phyloP scores from a whole-genome alignment of 23 red algal species.

The Gracilariopsis chorda region DNA sequence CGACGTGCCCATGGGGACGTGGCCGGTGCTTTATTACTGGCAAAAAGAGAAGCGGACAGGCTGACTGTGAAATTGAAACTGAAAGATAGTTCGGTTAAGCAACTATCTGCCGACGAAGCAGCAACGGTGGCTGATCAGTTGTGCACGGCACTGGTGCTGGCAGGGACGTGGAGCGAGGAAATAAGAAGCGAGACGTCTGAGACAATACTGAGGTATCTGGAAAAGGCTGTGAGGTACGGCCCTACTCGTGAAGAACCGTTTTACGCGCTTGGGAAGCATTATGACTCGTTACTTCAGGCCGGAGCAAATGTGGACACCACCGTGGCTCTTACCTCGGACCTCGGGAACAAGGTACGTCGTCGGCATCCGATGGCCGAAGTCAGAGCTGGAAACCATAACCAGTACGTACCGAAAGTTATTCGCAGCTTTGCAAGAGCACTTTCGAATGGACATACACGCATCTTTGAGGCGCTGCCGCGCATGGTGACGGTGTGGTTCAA shows the following conservation, averaged over 20 bases:
- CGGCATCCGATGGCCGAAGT: neutral
- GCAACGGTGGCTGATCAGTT: neutral
- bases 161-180: slow-evolving; percentile 62
- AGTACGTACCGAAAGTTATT: slow-evolving; percentile 53
- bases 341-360: neutral
- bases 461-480: slow-evolving; percentile 86
- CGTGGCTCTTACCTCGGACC: neutral
- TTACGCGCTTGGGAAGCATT: slow-evolving; percentile 64
- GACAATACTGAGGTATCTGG: slow-evolving; percentile 31
- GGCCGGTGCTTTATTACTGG: slow-evolving; percentile 2
- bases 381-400: neutral
- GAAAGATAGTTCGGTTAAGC: neutral
- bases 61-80: neutral
- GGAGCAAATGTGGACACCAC: neutral
- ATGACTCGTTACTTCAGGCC: slow-evolving; percentile 51
- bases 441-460: slow-evolving; percentile 39
- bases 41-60: slow-evolving; percentile 24
- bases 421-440: slow-evolving; percentile 76
- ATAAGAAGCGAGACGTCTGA: slow-evolving; percentile 35
- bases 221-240: neutral
- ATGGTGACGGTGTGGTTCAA: slow-evolving; percentile 92
- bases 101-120: neutral
- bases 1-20: slow-evolving; percentile 28
- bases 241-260: slow-evolving; percentile 52
- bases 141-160: slow-evolving; percentile 21